Base-by-base conservation (phyloP, 305 asterid genomes). In the Plantago rigida region DNA sequence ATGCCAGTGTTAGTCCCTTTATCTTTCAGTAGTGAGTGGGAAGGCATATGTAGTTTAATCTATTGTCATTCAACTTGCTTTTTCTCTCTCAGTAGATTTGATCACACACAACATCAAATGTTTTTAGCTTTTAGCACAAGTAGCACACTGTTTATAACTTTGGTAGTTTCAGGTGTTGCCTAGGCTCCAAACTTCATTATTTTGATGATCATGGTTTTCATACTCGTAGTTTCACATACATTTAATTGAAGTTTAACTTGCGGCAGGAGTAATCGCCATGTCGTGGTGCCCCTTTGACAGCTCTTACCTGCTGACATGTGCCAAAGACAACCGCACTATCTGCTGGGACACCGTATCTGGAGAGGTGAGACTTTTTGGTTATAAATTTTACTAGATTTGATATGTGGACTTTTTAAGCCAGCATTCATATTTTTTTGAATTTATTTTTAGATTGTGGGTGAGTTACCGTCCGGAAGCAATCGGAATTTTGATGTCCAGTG, bases 401-500 rank as follows among this genome's bases (percentile, higher is more conserved):
- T 26, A 24, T 51, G 14, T 26, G 0, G 6, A 6, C 10, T 28
- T 13, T 28, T 10, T 9, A 26, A 26, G 4, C 6, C 6, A 26
- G 17, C 39, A 31, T 31, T 31, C 63, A 58, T 62, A 44, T 51
- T 34, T 62, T 62, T 45, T 2, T 56, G 53, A 50, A 41, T 61
- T 61, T 47, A 68, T 67, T 50, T 73, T 67, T 81, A 93, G 99
- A 87, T 89, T 82, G 96, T 87, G 67, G 84, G 95, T 52, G 99
- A 93, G 75, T 77, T 93, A 77, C 99, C 99, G 50, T 84, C 92
- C 76, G 97, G 97, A 66, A 73, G 87, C 75, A 93, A 93, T 79
- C 87, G 97, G 96, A 93, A 87, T 76, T 93, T 93, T 71, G 99
- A 93, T 73, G 81, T 89, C 10, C 99, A 93, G 80, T 93, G 99